Conservation (phyloP, 257 asterid species). For the Gentiana dahurica region DNA sequence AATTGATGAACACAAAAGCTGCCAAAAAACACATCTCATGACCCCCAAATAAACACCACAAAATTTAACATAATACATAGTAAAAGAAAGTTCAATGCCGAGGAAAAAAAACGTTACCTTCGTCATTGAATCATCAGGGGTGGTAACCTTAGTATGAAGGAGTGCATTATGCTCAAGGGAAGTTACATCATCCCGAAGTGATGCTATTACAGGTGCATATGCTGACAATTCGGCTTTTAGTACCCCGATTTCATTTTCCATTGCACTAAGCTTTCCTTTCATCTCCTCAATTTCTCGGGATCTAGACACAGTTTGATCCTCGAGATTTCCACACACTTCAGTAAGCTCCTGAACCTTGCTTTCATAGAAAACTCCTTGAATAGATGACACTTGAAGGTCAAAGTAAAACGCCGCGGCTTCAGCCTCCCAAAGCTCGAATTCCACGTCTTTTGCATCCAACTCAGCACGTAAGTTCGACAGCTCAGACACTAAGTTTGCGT, state of each 20-base stretch:
- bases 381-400: constrained; percentile 75
- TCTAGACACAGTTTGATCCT: constrained; percentile 35
- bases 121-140: constrained; percentile 25
- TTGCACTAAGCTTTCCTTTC: constrained; percentile 38
- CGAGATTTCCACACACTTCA: constrained; percentile 43
- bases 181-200: constrained; percentile 54
- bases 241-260: constrained; percentile 53
- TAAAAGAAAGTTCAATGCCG: background rate
- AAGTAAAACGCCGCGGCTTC: constrained; percentile 74
- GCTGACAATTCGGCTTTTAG: constrained; percentile 47
- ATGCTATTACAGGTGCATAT: constrained; percentile 50
- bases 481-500: constrained; percentile 43
- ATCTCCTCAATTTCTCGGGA: constrained; percentile 43
- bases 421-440: constrained; percentile 69
- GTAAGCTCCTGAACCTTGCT: constrained; percentile 68
- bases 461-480: constrained; percentile 39
- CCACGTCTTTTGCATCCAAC: constrained; percentile 47
- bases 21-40: no score
- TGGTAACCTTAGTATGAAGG: constrained; percentile 32
- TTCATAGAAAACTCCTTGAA: constrained; percentile 51
- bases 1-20: no score
- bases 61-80: background rate
- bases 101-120: constrained; percentile 35
- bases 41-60: no score
- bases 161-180: constrained; percentile 55